Evolutionary conservation across 345 rosid genomes (phyloP).

Genomic region (Hevea brasiliensis): DNA sequence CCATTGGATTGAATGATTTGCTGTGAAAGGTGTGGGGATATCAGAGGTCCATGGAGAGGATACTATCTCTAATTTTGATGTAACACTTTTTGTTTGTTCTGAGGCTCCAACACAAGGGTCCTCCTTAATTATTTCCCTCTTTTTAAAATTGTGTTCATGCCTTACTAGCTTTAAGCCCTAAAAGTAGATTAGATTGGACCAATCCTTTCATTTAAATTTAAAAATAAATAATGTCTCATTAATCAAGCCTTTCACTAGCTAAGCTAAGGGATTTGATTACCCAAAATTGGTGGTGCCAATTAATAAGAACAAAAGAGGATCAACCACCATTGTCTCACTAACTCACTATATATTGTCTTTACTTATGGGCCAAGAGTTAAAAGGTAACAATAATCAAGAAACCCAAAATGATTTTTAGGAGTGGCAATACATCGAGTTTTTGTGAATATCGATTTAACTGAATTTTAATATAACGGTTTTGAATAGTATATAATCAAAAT

Average conservation of each 20-base stretch:
- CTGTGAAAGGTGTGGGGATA: not conserved
- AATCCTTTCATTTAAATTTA: not conserved
- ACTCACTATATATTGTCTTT: not conserved
- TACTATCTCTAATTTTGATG: not conserved
- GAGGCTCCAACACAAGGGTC: not conserved
- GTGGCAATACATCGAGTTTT: too few species aligned
- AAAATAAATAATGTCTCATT: not conserved
- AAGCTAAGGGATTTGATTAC: not conserved
- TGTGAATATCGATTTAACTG: too few species aligned
- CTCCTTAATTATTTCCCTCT: slow-evolving; percentile 1
- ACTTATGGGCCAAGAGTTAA: not conserved
- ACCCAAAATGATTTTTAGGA: too few species aligned
- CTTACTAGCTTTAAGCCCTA: not conserved
- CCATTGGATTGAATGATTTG: not conserved
- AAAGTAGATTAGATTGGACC: slow-evolving; percentile 11
- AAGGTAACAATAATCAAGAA: too few species aligned
- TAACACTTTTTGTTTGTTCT: not conserved
- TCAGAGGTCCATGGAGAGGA: not conserved
- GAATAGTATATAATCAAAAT: too few species aligned
- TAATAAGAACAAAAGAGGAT: too few species aligned
- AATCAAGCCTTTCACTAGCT: too few species aligned
- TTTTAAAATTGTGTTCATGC: not conserved
- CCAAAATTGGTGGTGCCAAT: not conserved
- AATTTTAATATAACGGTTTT: too few species aligned
- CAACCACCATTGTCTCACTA: not conserved